phyloP scores from a whole-genome alignment of 1,139 yeast species.

The Lodderomyces beijingensis region DNA sequence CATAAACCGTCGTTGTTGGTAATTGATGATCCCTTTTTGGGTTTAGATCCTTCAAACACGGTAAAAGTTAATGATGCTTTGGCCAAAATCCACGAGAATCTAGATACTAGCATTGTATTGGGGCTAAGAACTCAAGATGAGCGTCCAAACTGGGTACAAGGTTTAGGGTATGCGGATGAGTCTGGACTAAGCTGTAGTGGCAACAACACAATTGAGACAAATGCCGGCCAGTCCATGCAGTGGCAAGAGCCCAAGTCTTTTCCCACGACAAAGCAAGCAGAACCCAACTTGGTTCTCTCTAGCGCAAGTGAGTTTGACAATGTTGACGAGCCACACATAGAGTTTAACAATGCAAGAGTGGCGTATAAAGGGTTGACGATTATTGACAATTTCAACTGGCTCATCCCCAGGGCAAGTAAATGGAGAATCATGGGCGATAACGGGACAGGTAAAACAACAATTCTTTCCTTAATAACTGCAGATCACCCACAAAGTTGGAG shows the following conservation, averaged over 20 bases:
- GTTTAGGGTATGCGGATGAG: conserved; percentile 57
- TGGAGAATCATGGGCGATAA: conserved; percentile 91
- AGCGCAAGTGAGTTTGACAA: conserved; percentile 6
- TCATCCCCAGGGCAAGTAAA: conserved; percentile 63
- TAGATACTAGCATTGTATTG: conserved; percentile 43
- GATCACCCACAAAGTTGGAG: conserved; percentile 98
- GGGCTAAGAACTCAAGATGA: conserved; percentile 77
- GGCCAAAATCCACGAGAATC: conserved; percentile 21
- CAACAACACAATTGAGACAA: too few species aligned
- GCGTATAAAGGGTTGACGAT: conserved; percentile 54
- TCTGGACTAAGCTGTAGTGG: conserved; percentile 44
- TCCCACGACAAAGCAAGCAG: neutral
- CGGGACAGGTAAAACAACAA: conserved; percentile 91
- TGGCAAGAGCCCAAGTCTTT: neutral
- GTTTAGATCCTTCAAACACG: conserved; percentile 77
- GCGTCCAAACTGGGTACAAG: conserved; percentile 75
- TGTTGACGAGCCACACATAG: conserved; percentile 35
- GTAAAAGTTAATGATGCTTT: conserved; percentile 49
- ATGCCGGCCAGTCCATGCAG: too few species aligned
- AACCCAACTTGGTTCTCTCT: neutral
- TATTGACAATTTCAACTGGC: conserved; percentile 60
- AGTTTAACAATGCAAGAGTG: conserved; percentile 62
- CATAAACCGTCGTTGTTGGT: conserved; percentile 61
- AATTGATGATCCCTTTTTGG: conserved; percentile 89
- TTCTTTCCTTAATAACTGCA: conserved; percentile 77